Percentiles rank a stretch among this genome's conserved stretches.
Conservation (phyloP, 495 filamentous ascomycete species). For the Platismatia glauca region DNA sequence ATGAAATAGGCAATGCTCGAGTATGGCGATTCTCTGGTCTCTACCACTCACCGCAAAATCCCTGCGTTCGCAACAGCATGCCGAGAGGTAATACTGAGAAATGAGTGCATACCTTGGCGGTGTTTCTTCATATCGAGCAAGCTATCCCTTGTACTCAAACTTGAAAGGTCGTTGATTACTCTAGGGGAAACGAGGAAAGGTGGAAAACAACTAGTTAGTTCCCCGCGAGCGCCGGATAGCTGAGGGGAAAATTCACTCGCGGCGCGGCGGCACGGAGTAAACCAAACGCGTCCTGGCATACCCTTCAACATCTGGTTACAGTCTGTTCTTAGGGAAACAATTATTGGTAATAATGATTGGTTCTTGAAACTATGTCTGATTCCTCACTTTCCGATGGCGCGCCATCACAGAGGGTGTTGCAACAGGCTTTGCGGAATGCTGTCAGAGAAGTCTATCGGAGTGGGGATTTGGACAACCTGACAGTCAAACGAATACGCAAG, state of each 20-base stretch:
- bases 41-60: not conserved
- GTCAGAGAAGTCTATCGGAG: constrained; percentile 49
- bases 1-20: not conserved
- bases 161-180: not conserved
- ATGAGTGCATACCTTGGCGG: not conserved
- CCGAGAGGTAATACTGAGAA: not conserved
- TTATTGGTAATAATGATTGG: not conserved
- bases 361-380: constrained; percentile 21
- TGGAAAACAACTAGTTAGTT: too few relatives aligned
- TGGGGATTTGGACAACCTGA: constrained; percentile 55
- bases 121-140: not conserved
- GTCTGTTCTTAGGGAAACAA: not conserved
- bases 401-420: constrained; percentile 35
- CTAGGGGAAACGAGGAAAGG: too few relatives aligned
- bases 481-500: constrained; percentile 65
- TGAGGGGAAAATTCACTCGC: not conserved
- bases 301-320: not conserved
- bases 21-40: not conserved
- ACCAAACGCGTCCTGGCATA: not conserved
- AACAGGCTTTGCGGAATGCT: constrained; percentile 49
- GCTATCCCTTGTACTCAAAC: too few relatives aligned
- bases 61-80: not conserved
- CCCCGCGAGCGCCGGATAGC: not conserved
- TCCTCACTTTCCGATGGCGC: constrained; percentile 23
- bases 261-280: not conserved